Evolutionary conservation across 148 eudicot genomes (phyloP).

Genomic region (Rhododendron vialii): DNA sequence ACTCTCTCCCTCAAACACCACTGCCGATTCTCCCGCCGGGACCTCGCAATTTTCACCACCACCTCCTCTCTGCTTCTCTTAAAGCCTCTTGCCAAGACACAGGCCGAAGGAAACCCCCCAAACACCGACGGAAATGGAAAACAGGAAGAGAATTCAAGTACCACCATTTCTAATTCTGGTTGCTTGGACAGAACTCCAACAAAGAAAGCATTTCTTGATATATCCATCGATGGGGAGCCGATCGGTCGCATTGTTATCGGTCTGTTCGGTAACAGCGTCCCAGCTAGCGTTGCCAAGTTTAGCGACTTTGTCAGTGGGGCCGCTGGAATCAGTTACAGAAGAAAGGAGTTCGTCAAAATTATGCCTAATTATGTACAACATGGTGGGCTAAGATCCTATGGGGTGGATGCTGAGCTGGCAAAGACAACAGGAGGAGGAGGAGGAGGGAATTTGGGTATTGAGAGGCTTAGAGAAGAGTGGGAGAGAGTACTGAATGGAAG

Average conservation of each 20-base stretch:
- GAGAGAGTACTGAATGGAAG: constrained; percentile 32
- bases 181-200: constrained; percentile 21
- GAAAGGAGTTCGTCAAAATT: constrained; percentile 74
- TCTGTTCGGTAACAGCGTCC: constrained; percentile 37
- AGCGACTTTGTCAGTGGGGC: constrained; percentile 56
- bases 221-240: constrained; percentile 68
- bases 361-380: constrained; percentile 82
- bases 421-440: constrained; percentile 35
- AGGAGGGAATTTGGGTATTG: constrained; percentile 30
- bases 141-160: constrained; percentile 6
- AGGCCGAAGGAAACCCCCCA: constrained; percentile 29
- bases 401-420: constrained; percentile 86
- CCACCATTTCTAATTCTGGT: background rate
- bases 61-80: constrained; percentile 45
- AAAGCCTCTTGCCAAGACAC: constrained; percentile 36
- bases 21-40: constrained; percentile 47
- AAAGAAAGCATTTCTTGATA: constrained; percentile 65
- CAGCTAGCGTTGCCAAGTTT: constrained; percentile 53
- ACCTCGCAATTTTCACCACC: constrained; percentile 44
- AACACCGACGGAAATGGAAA: background rate
- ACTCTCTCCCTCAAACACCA: constrained; percentile 27
- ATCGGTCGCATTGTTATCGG: constrained; percentile 58
- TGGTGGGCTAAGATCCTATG: constrained; percentile 86
- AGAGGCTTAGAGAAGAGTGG: constrained; percentile 53
- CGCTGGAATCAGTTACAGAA: constrained; percentile 69